A percentile compares a stretch with the other conserved stretches of the same genome.
Evolutionary conservation across 140 eudicot genomes (phyloP).

Genomic region (Erigeron philadelphicus): DNA sequence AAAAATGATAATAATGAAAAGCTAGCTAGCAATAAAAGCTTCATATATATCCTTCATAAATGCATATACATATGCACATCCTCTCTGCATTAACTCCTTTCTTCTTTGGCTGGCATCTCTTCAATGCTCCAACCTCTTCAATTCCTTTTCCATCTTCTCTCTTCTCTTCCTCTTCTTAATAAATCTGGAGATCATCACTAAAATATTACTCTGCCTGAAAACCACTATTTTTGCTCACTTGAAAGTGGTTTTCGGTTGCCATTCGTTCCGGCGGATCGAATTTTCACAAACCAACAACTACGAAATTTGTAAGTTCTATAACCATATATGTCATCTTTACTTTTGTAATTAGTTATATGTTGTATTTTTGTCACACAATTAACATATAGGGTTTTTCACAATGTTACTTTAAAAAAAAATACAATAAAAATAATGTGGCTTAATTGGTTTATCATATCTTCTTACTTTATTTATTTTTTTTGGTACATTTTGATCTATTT

Average conservation of each 20-base stretch:
- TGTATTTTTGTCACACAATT: neutral
- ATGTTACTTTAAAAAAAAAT: neutral
- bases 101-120: slow-evolving; percentile 34
- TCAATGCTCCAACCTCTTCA: slow-evolving; percentile 41
- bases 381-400: neutral
- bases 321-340: neutral
- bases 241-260: slow-evolving; percentile 29
- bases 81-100: slow-evolving; percentile 78
- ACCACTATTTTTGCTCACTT: slow-evolving; percentile 6
- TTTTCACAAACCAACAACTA: slow-evolving; percentile 12
- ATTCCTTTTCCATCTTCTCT: slow-evolving; percentile 12
- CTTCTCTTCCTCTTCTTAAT: slow-evolving; percentile 40
- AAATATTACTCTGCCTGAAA: slow-evolving; percentile 22
- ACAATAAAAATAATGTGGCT: slow-evolving; percentile 3
- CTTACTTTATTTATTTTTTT: neutral
- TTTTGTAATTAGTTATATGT: neutral
- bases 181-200: slow-evolving; percentile 32
- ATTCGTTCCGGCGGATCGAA: slow-evolving; percentile 30
- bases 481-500: neutral
- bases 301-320: slow-evolving; percentile 22
- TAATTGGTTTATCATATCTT: neutral
- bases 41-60: slow-evolving; percentile 45
- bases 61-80: slow-evolving; percentile 47
- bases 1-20: neutral
- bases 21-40: slow-evolving; percentile 25